Base-by-base conservation (phyloP, 2,329 filamentous ascomycete species). In the Xylariaceae sp. region DNA sequence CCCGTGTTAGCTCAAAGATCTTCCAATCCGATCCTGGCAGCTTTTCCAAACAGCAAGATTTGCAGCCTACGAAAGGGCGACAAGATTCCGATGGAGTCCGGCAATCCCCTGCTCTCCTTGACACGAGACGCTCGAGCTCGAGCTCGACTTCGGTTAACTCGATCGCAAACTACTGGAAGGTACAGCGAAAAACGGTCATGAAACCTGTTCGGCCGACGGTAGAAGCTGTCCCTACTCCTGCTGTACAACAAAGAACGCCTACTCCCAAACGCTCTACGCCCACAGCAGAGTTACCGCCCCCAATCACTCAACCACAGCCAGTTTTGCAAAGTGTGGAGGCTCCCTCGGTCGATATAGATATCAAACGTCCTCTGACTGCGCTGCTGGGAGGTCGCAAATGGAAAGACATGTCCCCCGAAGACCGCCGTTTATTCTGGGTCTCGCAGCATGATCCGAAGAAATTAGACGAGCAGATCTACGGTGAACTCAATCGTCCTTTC, bases 381-480 rank as follows among this genome's bases (percentile, higher is more conserved):
- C 35, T 61, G 11, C 48, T 62, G 37, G 58, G 54, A 1, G 61
- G 58, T 11, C 55, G 60, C 7, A 30, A 61, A 55, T 64, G 63
- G 63, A 53, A 53, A 18, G 53, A 61, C 3, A 64, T 64, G 63
- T 54, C 56, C 3, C 58, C 63, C 6, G 61, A 64, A 60, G 61
- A 63, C 51, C 58, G 63, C 13, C 64, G 67, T 1, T 64, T 66
- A 18, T 62, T 56, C 44, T 61, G 62, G 58, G 51, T 70, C 39
- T 65, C 69, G 2, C 63, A 62, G 7, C 70, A 72, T 52, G 67
- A 71, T 35, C 59, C 65, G 0, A 47, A 47, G 6, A 60, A 62
- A 15, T 75, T 79, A 39, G 76, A 78, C 58, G 62, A 67, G 2
- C 67, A 71, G 10, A 77, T 79, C 37, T 78, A 79, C 58, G 67